Evolutionary conservation across 1,284 basidiomycete genomes (phyloP).

Genomic region (Blastosporella zonata): DNA sequence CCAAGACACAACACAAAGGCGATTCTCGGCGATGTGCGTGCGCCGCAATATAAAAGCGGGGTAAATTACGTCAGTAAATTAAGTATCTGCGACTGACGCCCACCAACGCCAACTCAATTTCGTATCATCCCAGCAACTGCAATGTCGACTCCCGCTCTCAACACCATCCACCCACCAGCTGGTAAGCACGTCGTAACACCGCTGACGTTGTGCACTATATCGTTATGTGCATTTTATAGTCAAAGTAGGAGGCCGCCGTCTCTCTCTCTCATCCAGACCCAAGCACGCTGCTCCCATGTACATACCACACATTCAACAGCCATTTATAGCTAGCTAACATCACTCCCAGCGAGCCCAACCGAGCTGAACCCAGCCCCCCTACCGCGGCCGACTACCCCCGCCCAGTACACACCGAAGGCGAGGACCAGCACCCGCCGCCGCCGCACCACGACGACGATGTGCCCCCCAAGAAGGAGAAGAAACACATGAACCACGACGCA

Average conservation of each 20-base stretch:
- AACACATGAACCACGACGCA: constrained; percentile 41
- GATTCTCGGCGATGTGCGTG: too few species aligned
- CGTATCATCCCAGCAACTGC: too few species aligned
- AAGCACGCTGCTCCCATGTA: constrained; percentile 38
- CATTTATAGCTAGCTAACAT: neutral
- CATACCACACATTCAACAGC: constrained; percentile 18
- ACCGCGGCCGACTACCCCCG: constrained; percentile 53
- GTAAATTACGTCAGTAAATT: too few species aligned
- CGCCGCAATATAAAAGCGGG: too few species aligned
- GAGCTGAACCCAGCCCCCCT: constrained; percentile 23
- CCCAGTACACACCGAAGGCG: constrained; percentile 42
- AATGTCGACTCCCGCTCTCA: constrained; percentile 11
- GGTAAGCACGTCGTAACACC: constrained; percentile 25
- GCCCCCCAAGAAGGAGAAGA: constrained; percentile 50
- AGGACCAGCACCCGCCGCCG: constrained; percentile 34
- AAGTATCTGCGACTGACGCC: too few species aligned
- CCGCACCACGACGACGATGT: constrained; percentile 53
- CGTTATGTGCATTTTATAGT: constrained; percentile 34
- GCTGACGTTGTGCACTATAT: neutral
- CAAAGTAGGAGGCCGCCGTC: constrained; percentile 62
- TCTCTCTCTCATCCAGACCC: constrained; percentile 46
- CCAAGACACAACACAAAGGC: too few species aligned
- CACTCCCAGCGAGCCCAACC: constrained; percentile 26
- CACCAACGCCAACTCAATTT: too few species aligned
- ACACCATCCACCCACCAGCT: constrained; percentile 29